Percentiles rank a stretch among this genome's conserved stretches.
Evolutionary conservation across 1,284 basidiomycete species (phyloP).

Genomic region (Cutaneotrichosporon cutaneum): DNA sequence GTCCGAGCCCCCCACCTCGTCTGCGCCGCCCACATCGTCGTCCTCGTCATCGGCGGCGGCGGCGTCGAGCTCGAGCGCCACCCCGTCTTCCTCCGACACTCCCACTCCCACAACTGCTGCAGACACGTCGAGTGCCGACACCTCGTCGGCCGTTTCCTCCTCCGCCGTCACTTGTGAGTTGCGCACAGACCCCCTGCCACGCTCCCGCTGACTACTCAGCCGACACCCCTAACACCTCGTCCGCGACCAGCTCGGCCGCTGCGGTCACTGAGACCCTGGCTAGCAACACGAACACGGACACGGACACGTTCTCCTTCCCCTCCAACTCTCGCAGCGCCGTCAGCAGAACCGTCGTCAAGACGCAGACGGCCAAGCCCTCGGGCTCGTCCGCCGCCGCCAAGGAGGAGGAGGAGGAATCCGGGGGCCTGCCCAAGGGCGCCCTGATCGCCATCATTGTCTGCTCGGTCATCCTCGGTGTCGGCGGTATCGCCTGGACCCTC

Average conservation of each 20-base stretch:
- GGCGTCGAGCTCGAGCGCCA: neutral
- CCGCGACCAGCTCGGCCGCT: neutral
- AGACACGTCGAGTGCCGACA: neutral
- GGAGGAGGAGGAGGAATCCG: conserved; percentile 19
- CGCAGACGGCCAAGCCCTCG: neutral
- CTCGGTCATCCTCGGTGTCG: conserved; percentile 65
- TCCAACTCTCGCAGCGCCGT: neutral
- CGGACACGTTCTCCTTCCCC: neutral
- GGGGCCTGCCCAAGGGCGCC: conserved; percentile 58
- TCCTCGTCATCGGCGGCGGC: no score
- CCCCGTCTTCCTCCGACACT: neutral
- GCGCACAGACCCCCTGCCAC: neutral
- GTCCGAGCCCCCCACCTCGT: conserved; percentile 4
- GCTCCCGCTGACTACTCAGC: neutral
- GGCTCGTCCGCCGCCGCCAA: neutral
- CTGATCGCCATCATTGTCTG: conserved; percentile 71
- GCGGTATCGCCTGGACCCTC: conserved; percentile 74
- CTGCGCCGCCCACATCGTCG: neutral
- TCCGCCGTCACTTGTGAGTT: neutral
- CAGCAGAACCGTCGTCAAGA: neutral
- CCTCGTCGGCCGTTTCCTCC: neutral
- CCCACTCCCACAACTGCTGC: neutral
- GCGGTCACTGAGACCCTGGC: neutral
- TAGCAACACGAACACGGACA: neutral
- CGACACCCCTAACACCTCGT: neutral